Base-by-base conservation (phyloP, 2,329 filamentous ascomycete species). In the Xenoacremonium recifei region DNA sequence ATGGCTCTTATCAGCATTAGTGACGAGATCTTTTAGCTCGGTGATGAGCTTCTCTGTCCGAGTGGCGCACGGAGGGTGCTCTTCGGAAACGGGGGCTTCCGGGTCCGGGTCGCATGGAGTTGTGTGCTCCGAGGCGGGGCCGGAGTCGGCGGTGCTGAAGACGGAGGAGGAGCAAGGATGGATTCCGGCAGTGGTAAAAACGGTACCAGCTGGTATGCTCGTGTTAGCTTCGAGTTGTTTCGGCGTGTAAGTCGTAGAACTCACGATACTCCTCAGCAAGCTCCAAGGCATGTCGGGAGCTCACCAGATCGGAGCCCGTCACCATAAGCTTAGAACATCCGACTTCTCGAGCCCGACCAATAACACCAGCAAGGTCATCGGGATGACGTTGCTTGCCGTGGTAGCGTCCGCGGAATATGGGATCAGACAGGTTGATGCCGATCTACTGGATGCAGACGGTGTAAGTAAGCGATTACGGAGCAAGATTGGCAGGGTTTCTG, bases 391-490 rank as follows among this genome's bases (percentile, higher is more conserved):
- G 76, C 48, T 84, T 90, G 58, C 88, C 89, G 60, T 95, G 85
- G 61, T 97, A 95, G 31, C 79, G 68, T 37, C 93, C 93, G 35
- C 81, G 79, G 66, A 92, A 99, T 45, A 96, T 89, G 39, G 88
- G 87, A 60, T 99, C 93, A 39, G 91, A 87, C 41, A 99, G 79
- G 66, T 99, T 99, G 74, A 99, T 96, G 44, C 92, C 93, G 59
- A 99, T 85, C 81, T 85, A 60, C 49, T 55, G 25, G 51, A 49
- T 27, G 27, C 19, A 35, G 32, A 35, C 40, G 40, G 34, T 39
- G 50, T 58, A 44, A 55, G 53, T 34, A 37, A 39, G 12, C 31
- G 41, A 43, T 20, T 23, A 35, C 19, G 39, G 25, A 49, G 34
- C 23, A 27, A 27, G 23, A 9, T 27, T 9, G 13, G 9, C 23